These are phyloP conservation scores for Pseudozyma flocculosa DNA, from an alignment of 1,284 basidiomycete species.

Conservation along the genomic window DNA sequence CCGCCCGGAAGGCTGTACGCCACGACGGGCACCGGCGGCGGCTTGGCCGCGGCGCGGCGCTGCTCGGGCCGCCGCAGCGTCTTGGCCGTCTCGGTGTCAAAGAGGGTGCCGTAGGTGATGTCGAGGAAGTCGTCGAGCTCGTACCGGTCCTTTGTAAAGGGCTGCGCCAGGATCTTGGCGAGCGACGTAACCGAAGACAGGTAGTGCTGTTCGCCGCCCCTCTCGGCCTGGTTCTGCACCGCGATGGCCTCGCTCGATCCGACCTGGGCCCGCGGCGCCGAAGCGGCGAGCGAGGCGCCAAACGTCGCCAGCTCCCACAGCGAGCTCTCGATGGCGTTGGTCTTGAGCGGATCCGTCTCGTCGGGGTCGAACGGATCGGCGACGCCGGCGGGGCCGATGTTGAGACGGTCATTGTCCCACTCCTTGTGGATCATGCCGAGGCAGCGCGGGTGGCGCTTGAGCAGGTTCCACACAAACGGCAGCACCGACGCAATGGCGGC, in stretches of 20 bases:
- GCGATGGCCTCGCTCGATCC: conserved; percentile 1
- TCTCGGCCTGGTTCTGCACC: conserved; percentile 8
- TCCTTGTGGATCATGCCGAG: conserved; percentile 84
- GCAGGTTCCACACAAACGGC: conserved; percentile 90
- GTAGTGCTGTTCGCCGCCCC: conserved; percentile 69
- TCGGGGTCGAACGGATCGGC: conserved; percentile 65
- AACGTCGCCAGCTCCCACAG: conserved; percentile 88
- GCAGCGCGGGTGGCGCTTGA: conserved; percentile 85
- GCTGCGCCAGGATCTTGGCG: conserved; percentile 81
- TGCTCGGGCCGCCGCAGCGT: conserved; percentile 62
- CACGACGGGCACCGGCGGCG: conserved; percentile 7
- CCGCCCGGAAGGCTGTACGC: conserved; percentile 26
- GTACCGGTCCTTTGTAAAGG: conserved; percentile 88
- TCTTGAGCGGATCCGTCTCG: conserved; percentile 74
- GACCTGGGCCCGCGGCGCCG: conserved; percentile 3
- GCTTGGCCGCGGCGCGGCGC: neutral
- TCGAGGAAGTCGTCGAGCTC: conserved; percentile 94
- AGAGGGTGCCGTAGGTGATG: conserved; percentile 89
- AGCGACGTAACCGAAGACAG: conserved; percentile 79
- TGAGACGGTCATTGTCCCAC: conserved; percentile 46
- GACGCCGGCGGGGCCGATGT: conserved; percentile 41
- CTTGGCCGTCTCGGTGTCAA: conserved; percentile 79
- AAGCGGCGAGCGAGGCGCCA: conserved; percentile 45
- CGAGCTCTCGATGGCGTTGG: conserved; percentile 79
- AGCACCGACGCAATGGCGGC: conserved; percentile 86